Evolutionary conservation across 169 alveolate genomes (phyloP), one percentile per base, ranked within the genome.

Genomic region (Sarcocystis neurona): DNA sequence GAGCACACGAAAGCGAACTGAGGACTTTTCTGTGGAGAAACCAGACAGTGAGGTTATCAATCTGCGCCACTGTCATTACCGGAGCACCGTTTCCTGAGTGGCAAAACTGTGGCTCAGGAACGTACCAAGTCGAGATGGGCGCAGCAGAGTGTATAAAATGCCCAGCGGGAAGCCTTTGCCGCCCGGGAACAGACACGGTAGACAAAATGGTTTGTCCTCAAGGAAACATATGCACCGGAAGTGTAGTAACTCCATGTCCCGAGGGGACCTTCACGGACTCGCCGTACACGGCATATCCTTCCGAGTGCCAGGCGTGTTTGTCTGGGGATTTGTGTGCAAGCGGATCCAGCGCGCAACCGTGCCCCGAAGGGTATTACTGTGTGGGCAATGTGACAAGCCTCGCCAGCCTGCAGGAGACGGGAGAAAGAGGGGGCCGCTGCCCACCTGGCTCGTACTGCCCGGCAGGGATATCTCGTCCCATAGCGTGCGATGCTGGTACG

Each of bases 341-440:
- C 75, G 3, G 41, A 72, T 2, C 1, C 53, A 53, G 82, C n/a
- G 2, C 58, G 8, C 56, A 48, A 23, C 56, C 34, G 43, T 72
- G 82, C 41, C 82, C 82, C 0, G 82, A 15, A 39, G 82, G 82
- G 43, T 72, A 41, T 56, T n/a, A n/a, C 23, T 72, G 82, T 56
- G 5, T 41, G 8, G 75, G 75, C 41, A 43, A 43, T 1, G 75
- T 63, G 44, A 63, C 27, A 63, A 43, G n/a, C n/a, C n/a, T n/a
- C 10, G 43, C 75, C 1, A 43, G 75, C 2, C n/a, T 41, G 0
- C 46, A 43, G 41, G 12, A 30, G 32, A 43, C 5, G n/a, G 12
- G 75, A 37, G 75, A 72, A 15, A 39, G 82, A 32, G 66, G 43
- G n/a, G 60, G 20, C 12, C 6, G 82, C 15, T 72, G 82, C 27